These are phyloP conservation scores for Chenopodium quinoa DNA, from an alignment of 148 eudicot genomes.

Conservation along the genomic window DNA sequence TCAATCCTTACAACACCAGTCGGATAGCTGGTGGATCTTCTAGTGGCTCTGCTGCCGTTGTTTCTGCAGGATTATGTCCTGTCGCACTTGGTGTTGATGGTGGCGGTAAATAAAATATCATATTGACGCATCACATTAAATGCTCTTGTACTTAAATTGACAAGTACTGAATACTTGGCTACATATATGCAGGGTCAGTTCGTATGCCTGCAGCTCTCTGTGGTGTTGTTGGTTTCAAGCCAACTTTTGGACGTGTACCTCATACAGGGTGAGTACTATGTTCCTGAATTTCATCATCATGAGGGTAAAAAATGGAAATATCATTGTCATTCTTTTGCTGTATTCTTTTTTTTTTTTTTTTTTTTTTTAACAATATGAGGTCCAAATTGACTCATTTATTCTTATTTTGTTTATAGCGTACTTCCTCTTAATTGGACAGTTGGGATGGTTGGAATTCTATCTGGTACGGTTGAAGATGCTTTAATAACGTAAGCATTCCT, in stretches of 20 bases:
- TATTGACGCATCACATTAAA: neutral
- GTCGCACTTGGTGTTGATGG: constrained; percentile 97
- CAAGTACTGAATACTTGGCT: neutral
- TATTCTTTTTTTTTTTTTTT: too few relatives aligned
- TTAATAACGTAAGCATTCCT: constrained; percentile 57
- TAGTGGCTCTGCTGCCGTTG: constrained; percentile 97
- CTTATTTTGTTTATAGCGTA: constrained; percentile 40
- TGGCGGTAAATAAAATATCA: constrained; percentile 56
- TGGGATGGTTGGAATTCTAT: constrained; percentile 90
- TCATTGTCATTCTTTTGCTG: neutral
- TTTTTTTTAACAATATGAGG: neutral
- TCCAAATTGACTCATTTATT: constrained; percentile 13
- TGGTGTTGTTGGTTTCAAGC: constrained; percentile 93
- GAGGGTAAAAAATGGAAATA: neutral
- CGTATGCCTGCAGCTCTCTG: constrained; percentile 97
- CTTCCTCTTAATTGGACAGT: constrained; percentile 95
- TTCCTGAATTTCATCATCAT: neutral
- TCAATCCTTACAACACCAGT: constrained; percentile 72
- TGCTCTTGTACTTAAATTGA: neutral
- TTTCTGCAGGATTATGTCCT: constrained; percentile 92
- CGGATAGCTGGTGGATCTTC: constrained; percentile 91
- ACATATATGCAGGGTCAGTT: constrained; percentile 60
- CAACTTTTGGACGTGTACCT: constrained; percentile 88
- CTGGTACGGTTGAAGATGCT: constrained; percentile 91
- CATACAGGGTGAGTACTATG: constrained; percentile 62